Base-by-base conservation (phyloP, 225 moss, liverwort and hornwort genomes). In the Straminergon stramineum region DNA sequence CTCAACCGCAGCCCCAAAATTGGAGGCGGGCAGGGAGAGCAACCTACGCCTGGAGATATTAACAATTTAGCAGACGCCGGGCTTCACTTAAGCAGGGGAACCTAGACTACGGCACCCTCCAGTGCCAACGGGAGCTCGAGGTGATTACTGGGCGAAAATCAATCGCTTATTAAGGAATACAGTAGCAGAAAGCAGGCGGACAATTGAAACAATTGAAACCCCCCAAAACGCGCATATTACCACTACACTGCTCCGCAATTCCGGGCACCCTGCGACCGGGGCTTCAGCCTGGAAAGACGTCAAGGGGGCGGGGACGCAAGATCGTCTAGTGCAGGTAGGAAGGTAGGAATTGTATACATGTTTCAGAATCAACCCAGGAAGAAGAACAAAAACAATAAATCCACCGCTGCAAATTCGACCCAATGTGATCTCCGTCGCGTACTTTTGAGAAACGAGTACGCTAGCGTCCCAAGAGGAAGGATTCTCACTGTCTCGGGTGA, bases 401-500 rank as follows among this genome's bases (percentile, higher is more conserved):
- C 66, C 65, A 66, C 51, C 11, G 65, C 52, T 37, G 66, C 34
- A 51, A 83, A 83, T 35, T 64, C 63, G 26, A 83, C 65, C 65
- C 83, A 24, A 51, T 16, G 17, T 5, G 37, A 35, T 37, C 24
- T 66, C 83, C 35, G 65, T 26, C 83, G 35, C 83, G 83, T 8
- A 24, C 66, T 65, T 45, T 17, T 5, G 51, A 83, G 24, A 64
- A 83, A 65, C 26, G 66, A 83, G 17, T 37, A 66, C 83, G 52
- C 16, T 24, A 23, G 82, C 65, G 26, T 13, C 24, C 48, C 51
- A 26, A 66, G 51, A 26, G 48, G 56, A 69, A 69, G 61, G 82
- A 83, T 83, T 77, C 92, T 88, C 79, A 92, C 92, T 92, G 90
- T 92, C 92, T 71, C 88, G 92, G 74, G 90, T 92, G 63, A 88